phyloP scores from a whole-genome alignment of 768 basidiomycete genomes.

The Russula olivacea region DNA sequence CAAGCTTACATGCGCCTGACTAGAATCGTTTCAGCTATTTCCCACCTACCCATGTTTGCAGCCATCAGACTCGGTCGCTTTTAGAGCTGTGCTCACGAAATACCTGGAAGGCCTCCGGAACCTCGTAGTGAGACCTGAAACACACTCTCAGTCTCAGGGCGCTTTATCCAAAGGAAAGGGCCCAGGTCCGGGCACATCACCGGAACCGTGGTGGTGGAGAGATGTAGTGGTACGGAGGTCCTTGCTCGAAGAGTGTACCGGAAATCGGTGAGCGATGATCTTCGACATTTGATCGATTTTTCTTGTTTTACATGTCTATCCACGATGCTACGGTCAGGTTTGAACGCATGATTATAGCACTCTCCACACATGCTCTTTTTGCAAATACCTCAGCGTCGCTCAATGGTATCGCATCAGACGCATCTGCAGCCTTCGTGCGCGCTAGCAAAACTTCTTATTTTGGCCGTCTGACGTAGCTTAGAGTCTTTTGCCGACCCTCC shows the following conservation, averaged over 20 bases:
- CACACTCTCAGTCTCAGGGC: conserved; percentile 13
- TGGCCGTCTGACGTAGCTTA: conserved; percentile 16
- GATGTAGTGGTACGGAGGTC: conserved; percentile 52
- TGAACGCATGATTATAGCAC: conserved; percentile 43
- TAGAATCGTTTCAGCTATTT: conserved; percentile 35
- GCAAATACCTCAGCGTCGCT: conserved; percentile 28
- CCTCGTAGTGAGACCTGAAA: conserved; percentile 33
- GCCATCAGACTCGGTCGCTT: conserved; percentile 48
- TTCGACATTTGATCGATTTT: background rate
- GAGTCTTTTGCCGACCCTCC: conserved; percentile 32
- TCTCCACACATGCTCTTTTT: conserved; percentile 48
- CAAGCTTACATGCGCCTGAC: conserved; percentile 6
- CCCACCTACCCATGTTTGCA: conserved; percentile 47
- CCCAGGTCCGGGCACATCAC: conserved; percentile 10
- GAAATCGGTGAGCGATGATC: conserved; percentile 38
- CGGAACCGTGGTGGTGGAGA: conserved; percentile 48
- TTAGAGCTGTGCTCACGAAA: conserved; percentile 46
- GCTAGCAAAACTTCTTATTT: conserved; percentile 1
- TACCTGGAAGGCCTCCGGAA: conserved; percentile 46
- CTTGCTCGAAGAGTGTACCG: conserved; percentile 48
- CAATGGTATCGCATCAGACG: conserved; percentile 14
- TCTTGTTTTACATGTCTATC: conserved; percentile 5
- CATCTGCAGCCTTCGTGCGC: conserved; percentile 11
- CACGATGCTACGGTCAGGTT: conserved; percentile 36
- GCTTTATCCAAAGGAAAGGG: conserved; percentile 24